Base-by-base conservation (phyloP, 1,284 basidiomycete genomes). In the Fomitopsis schrenkii region DNA sequence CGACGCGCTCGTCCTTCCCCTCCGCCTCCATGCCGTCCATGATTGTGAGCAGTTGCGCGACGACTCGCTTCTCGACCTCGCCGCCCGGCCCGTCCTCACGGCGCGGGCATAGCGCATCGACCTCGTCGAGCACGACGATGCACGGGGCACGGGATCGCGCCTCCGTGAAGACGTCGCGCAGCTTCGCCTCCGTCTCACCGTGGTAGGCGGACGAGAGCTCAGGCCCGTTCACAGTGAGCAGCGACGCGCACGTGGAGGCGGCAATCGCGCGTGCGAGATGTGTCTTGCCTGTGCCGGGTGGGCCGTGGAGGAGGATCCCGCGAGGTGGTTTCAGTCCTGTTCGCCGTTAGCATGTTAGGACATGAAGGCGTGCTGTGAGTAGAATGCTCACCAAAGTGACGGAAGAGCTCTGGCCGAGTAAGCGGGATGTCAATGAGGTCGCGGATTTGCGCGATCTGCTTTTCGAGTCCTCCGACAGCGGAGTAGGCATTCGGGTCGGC, bases 351-450 rank as follows among this genome's bases (percentile, higher is more conserved):
- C 62, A 50, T 55, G 58, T 44, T 38, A 57, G 55, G 57, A 46
- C 58, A 63, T 57, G 57, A 68, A 44, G 19, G 53, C 48, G 41
- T 40, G 30, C 45, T 44, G 35, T 57, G 17, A 38, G 61, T 57
- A 56, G 63, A 57, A 2, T 30, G 70, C 76, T 62, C 62, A 92
- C 95, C 93, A 71, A 98, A 97, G 68, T 92, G 86, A 0, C 81
- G 83, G 76, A 97, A 99, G 15, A 98, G 82, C 59, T 96, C 92
- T 5, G 97, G 97, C 40, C 89, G 87, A 22, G 85, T 91, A 54
- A 99, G 80, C 1, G 97, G 97, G 59, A 99, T 90, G 70, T 99
- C 97, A 44, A 99, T 85, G n/a, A 99, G 84, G 68, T 95, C 91
- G 42, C 92, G 86, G 64, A 99, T 93, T 73, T 94, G 88, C 58